Evolutionary conservation across 345 rosid genomes (phyloP), one percentile per base, ranked within the genome.

Genomic region (Moringa oleifera): DNA sequence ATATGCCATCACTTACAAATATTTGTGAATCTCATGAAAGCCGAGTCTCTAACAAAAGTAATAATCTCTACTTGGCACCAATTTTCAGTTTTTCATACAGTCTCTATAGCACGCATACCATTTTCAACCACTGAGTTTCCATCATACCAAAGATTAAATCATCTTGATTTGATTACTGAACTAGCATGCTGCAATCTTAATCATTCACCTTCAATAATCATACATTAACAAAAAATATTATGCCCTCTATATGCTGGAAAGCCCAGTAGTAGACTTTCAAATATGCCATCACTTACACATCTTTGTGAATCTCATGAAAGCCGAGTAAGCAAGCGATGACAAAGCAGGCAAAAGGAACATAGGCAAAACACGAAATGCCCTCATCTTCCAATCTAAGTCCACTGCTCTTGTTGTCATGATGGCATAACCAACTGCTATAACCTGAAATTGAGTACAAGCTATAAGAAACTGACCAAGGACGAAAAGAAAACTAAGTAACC

Each of bases 301-400:
- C 83, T 73, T 81, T 20, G 79, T 76, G 79, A 89, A 76, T 79
- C 66, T 77, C 23, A 60, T 69, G 70, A 79, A 63, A 1, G 83
- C 79, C 6, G 83, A 81, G 75, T 89, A 84, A 55, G 76, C 75
- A 78, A 61, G 59, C 57, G 68, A 75, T 57, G 84, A 82, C 0
- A 89, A 37, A 52, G 71, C 85, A 63, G 93, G 93, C 78, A 89
- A 67, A 63, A 89, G 73, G 73, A 89, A 84, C 80, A 86, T 82
- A 0, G 96, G 93, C 68, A 89, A 60, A 50, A 86, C 74, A 18
- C 89, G 69, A 51, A 77, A 77, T 15, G 84, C 83, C 80, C 93
- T 82, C 81, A 80, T 78, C 71, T 75, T 86, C 91, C 91, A 86
- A 58, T 86, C 62, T 80, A 89, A 67, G 41, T 81, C 89, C 60